phyloP scores from a whole-genome alignment of 345 rosid species.

The Populus deltoides region DNA sequence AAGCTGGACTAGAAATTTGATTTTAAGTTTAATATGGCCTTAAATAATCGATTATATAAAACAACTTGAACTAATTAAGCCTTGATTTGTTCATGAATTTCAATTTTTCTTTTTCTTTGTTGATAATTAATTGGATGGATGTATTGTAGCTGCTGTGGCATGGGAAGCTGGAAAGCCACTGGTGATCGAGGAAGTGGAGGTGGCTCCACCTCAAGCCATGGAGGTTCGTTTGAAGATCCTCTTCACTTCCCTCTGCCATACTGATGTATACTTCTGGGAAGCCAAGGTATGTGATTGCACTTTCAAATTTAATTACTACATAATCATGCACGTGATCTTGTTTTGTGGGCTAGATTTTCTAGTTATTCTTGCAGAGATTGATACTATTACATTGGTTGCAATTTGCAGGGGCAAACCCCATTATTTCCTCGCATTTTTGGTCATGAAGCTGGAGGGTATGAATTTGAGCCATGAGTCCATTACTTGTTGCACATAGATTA shows the following conservation, averaged over 20 bases:
- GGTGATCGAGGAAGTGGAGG: conserved; percentile 49
- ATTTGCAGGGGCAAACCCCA: conserved; percentile 17
- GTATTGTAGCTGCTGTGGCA: conserved; percentile 43
- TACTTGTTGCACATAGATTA: not conserved
- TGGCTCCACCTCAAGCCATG: conserved; percentile 47
- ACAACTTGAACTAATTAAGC: not conserved
- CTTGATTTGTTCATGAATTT: not conserved
- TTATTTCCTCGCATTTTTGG: conserved; percentile 21
- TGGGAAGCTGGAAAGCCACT: conserved; percentile 63
- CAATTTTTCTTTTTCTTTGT: not conserved
- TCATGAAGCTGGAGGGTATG: conserved; percentile 22
- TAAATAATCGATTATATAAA: not conserved
- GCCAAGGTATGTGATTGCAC: conserved; percentile 32
- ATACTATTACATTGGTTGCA: not conserved
- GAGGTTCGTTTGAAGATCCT: conserved; percentile 45
- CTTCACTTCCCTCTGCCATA: conserved; percentile 42
- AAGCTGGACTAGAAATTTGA: no score
- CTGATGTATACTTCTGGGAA: conserved; percentile 56
- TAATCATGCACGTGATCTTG: no score
- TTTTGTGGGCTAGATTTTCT: not conserved
- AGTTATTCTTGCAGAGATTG: not conserved
- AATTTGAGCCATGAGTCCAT: not conserved
- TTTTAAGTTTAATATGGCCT: not conserved
- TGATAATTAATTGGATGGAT: not conserved
- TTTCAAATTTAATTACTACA: not conserved